A percentile compares a stretch with the other conserved stretches of the same genome.
These are phyloP conservation scores for Penicillium odoratum DNA, from an alignment of 495 filamentous ascomycete genomes.

Conservation along the genomic window DNA sequence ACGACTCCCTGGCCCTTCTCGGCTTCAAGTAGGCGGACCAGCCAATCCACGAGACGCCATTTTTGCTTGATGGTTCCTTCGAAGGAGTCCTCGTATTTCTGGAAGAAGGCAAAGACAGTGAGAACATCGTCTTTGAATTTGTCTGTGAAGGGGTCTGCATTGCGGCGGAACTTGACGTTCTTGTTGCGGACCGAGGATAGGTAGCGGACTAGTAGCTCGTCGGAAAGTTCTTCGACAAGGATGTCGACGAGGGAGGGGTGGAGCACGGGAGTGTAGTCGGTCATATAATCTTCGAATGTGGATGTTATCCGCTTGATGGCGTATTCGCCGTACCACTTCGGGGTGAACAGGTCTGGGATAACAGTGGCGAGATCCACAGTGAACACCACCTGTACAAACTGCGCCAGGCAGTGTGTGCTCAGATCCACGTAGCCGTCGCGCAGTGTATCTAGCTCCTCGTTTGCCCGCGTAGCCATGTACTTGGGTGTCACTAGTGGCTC, in stretches of 20 bases:
- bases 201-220: conserved; percentile 84
- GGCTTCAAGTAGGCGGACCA: conserved; percentile 69
- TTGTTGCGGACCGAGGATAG: conserved; percentile 86
- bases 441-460: conserved; percentile 69
- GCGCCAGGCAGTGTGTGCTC: conserved; percentile 82
- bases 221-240: conserved; percentile 83
- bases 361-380: conserved; percentile 77
- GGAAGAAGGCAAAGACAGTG: conserved; percentile 74
- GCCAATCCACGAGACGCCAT: conserved; percentile 84
- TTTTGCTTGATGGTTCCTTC: conserved; percentile 74
- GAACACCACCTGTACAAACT: conserved; percentile 84
- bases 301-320: conserved; percentile 86
- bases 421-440: conserved; percentile 92
- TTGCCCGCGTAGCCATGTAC: conserved; percentile 70
- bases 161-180: conserved; percentile 81
- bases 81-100: conserved; percentile 64
- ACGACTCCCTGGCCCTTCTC: conserved; percentile 71
- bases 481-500: conserved; percentile 73
- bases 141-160: conserved; percentile 74
- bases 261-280: conserved; percentile 77
- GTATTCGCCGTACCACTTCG: conserved; percentile 78
- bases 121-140: conserved; percentile 89
- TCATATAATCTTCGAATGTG: conserved; percentile 92
- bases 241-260: conserved; percentile 86
- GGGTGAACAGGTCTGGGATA: conserved; percentile 86